Conservation (phyloP, 306 rosid species). For the Quercus alba region DNA sequence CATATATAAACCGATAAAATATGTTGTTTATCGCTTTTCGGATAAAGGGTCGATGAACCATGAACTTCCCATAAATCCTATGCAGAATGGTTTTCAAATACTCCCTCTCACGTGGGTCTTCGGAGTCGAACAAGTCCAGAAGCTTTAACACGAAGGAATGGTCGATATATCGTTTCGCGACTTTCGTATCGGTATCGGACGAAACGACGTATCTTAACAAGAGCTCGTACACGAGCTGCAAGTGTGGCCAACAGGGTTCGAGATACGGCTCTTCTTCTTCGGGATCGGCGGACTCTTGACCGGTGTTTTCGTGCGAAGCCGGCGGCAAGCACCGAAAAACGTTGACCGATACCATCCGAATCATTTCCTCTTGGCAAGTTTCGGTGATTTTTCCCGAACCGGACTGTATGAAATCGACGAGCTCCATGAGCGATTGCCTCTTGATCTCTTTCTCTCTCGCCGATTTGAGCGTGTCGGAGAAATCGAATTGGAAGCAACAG, state of each 20-base stretch:
- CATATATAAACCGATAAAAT: conserved; percentile 86
- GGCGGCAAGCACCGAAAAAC: conserved; percentile 92
- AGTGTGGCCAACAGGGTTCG: conserved; percentile 92
- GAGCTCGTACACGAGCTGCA: conserved; percentile 91
- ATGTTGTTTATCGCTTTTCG: conserved; percentile 92
- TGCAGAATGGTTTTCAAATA: conserved; percentile 94
- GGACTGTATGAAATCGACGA: conserved; percentile 85
- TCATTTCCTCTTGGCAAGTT: conserved; percentile 88
- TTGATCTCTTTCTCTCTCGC: conserved; percentile 88
- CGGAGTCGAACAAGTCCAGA: conserved; percentile 85
- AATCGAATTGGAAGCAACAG: conserved; percentile 72
- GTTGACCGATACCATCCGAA: conserved; percentile 76
- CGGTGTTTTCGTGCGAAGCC: conserved; percentile 76
- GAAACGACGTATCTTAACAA: conserved; percentile 87
- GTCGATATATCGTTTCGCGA: conserved; percentile 85
- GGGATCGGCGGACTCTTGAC: conserved; percentile 72
- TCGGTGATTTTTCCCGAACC: conserved; percentile 90
- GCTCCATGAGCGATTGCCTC: conserved; percentile 71
- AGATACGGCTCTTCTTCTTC: conserved; percentile 84
- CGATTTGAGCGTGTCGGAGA: conserved; percentile 65
- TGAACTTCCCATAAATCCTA: conserved; percentile 91
- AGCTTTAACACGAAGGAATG: conserved; percentile 88
- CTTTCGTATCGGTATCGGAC: conserved; percentile 86
- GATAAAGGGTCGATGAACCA: conserved; percentile 98
- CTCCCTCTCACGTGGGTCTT: conserved; percentile 92